Conservation (phyloP, 2,329 filamentous ascomycete genomes). For the Didymella pomorum region DNA sequence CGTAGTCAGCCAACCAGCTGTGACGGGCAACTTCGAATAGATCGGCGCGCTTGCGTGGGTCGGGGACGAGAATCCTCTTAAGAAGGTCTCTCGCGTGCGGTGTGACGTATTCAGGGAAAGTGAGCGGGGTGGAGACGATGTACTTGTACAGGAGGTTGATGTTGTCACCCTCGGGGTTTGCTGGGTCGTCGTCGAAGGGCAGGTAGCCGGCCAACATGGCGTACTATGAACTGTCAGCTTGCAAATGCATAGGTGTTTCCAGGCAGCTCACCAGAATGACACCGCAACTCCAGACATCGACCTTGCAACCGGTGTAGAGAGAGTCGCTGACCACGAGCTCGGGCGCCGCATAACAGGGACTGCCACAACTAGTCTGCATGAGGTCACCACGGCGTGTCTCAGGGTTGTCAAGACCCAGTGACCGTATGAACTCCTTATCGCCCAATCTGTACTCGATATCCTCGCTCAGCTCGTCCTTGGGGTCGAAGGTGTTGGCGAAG, state of each 20-base stretch:
- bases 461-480: constrained; percentile 83
- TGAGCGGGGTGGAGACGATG: constrained; percentile 95
- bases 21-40: constrained; percentile 96
- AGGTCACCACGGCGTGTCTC: constrained; percentile 86
- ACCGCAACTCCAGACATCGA: constrained; percentile 99
- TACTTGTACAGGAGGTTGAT: constrained; percentile 99
- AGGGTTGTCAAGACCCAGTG: constrained; percentile 81
- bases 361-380: constrained; percentile 99
- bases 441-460: constrained; percentile 88
- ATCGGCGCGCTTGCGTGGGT: constrained; percentile 92
- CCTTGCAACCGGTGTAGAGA: constrained; percentile 94
- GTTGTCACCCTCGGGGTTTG: constrained; percentile 97
- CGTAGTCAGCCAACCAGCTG: constrained; percentile 97
- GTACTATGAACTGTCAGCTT: constrained; percentile 67
- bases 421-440: constrained; percentile 88
- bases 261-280: constrained; percentile 83
- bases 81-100: constrained; percentile 93
- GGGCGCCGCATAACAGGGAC: constrained; percentile 95
- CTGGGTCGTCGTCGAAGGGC: constrained; percentile 97
- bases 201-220: constrained; percentile 98
- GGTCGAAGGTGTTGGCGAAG: constrained; percentile 97
- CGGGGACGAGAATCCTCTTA: constrained; percentile 91
- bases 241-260: constrained; percentile 19
- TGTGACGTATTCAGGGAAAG: constrained; percentile 98
- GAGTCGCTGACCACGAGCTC: constrained; percentile 98